Percentiles rank a stretch among this genome's conserved stretches.
Conservation (phyloP, 176 grass and related monocot species). For the Cenchrus purpureus region DNA sequence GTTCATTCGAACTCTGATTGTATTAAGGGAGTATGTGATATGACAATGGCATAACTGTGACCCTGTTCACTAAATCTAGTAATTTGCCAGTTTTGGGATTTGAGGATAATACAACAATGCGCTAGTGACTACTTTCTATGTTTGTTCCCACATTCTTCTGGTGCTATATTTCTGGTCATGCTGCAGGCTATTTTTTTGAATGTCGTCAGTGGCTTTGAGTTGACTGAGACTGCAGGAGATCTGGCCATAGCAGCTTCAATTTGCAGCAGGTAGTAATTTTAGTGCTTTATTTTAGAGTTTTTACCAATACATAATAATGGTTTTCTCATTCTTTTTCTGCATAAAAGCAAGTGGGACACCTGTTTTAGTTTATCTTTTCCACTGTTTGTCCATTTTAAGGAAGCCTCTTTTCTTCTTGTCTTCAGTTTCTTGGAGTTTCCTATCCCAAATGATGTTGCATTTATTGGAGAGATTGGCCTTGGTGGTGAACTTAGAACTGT, state of each 20-base stretch:
- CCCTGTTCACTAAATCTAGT: background rate
- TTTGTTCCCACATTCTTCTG: slow-evolving; percentile 31
- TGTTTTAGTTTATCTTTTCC: background rate
- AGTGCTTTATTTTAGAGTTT: slow-evolving; percentile 21
- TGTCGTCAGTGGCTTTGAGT: slow-evolving; percentile 84
- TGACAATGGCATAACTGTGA: background rate
- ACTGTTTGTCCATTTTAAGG: background rate
- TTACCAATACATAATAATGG: background rate
- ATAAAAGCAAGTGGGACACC: background rate
- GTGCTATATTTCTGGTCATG: slow-evolving; percentile 31
- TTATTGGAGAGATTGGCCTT: slow-evolving; percentile 93
- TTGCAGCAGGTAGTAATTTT: slow-evolving; percentile 83
- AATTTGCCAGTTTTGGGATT: slow-evolving; percentile 27
- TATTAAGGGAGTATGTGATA: background rate
- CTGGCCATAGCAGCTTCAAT: slow-evolving; percentile 89
- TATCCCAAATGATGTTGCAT: slow-evolving; percentile 88
- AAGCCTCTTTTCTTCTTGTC: slow-evolving; percentile 23
- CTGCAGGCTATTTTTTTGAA: slow-evolving; percentile 85
- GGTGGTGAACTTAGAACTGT: slow-evolving; percentile 87
- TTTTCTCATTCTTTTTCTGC: slow-evolving; percentile 9
- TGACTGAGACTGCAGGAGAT: slow-evolving; percentile 93
- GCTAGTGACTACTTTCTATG: background rate
- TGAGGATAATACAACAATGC: background rate
- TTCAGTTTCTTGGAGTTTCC: slow-evolving; percentile 93
- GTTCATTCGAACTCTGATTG: slow-evolving; percentile 11